These are phyloP conservation scores for Aquanectria penicillioides DNA, from an alignment of 2,329 filamentous ascomycete species.

Conservation along the genomic window DNA sequence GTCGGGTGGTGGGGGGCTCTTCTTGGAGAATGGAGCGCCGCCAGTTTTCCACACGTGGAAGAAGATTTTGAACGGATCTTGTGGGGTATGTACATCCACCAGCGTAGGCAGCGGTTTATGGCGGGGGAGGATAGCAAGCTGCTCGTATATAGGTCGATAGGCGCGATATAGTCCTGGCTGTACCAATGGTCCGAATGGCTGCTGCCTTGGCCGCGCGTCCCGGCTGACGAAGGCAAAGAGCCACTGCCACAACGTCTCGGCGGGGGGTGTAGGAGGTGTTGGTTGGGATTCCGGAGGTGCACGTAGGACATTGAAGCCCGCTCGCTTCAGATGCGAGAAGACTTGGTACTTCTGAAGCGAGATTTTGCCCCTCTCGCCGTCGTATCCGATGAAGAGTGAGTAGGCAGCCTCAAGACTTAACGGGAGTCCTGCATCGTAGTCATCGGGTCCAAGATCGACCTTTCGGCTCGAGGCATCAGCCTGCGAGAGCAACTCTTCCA, in stretches of 20 bases:
- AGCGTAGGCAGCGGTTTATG: constrained; percentile 64
- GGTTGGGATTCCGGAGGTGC: constrained; percentile 57
- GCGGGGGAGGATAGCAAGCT: constrained; percentile 77
- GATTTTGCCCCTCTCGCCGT: constrained; percentile 68
- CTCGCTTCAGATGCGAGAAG: constrained; percentile 83
- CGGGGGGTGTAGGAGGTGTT: constrained; percentile 26
- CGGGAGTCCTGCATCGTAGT: constrained; percentile 75
- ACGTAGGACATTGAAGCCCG: constrained; percentile 83
- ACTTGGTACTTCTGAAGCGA: constrained; percentile 86
- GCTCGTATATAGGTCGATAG: constrained; percentile 77
- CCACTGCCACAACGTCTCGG: constrained; percentile 60
- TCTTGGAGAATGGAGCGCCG: constrained; percentile 76
- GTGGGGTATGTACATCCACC: constrained; percentile 38
- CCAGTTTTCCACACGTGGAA: constrained; percentile 82
- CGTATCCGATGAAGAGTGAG: constrained; percentile 80
- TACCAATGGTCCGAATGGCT: constrained; percentile 66
- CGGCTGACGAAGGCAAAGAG: constrained; percentile 59
- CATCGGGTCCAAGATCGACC: constrained; percentile 43
- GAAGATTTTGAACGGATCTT: constrained; percentile 74
- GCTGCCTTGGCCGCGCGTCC: constrained; percentile 37
- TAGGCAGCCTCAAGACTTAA: constrained; percentile 94
- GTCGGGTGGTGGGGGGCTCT: constrained; percentile 80
- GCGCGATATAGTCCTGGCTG: constrained; percentile 72
- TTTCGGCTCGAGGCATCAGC: constrained; percentile 39
- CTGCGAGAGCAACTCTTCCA: constrained; percentile 59